These are phyloP conservation scores for Bromus sterilis DNA, from an alignment of 176 grass and related monocot species.

Conservation along the genomic window DNA sequence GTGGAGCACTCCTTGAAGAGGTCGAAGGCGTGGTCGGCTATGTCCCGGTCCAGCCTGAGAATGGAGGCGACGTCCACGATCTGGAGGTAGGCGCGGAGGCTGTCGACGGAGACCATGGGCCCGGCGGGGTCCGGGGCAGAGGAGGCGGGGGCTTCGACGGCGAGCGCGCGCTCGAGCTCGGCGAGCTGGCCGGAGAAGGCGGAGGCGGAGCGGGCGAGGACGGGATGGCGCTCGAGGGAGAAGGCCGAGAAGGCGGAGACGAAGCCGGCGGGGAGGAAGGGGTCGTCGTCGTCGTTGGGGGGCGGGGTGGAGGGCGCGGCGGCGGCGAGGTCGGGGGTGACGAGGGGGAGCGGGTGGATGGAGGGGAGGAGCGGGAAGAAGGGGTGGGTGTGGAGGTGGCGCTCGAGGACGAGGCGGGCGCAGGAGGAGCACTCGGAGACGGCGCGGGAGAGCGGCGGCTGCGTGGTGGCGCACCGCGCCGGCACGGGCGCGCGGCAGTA, in stretches of 20 bases:
- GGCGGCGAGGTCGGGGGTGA: conserved; percentile 75
- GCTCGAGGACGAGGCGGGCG: conserved; percentile 70
- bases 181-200: conserved; percentile 92
- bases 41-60: conserved; percentile 70
- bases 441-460: conserved; percentile 49
- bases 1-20: conserved; percentile 91
- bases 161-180: conserved; percentile 87
- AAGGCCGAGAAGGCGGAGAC: conserved; percentile 93
- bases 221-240: conserved; percentile 77
- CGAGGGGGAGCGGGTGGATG: conserved; percentile 62
- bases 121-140: conserved; percentile 54
- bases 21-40: conserved; percentile 91
- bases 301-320: neutral
- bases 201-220: conserved; percentile 71
- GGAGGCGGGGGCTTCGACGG: conserved; percentile 29
- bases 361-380: conserved; percentile 71
- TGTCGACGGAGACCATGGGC: conserved; percentile 86
- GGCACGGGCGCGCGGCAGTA: conserved; percentile 56
- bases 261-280: conserved; percentile 86
- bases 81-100: conserved; percentile 92
- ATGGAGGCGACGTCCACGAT: conserved; percentile 88
- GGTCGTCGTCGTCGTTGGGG: conserved; percentile 38
- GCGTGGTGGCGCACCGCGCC: conserved; percentile 53
- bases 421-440: conserved; percentile 82
- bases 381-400: conserved; percentile 70